Conservation (phyloP, 768 basidiomycete genomes). For the Piloderma croceum region DNA sequence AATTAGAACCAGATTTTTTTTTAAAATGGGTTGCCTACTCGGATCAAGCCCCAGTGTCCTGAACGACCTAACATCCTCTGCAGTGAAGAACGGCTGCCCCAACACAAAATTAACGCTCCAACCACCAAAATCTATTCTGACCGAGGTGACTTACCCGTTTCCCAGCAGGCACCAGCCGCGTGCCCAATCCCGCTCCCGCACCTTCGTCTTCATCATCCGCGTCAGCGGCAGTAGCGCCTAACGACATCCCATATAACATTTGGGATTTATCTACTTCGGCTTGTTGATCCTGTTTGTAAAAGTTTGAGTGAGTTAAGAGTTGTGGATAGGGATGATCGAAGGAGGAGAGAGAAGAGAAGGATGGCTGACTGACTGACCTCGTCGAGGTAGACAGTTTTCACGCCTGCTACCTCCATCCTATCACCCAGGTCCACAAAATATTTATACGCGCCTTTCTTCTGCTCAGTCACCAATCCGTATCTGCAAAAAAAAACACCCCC, state of each 20-base stretch:
- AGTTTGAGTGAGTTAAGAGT: background rate
- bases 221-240: conserved; percentile 31
- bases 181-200: conserved; percentile 32
- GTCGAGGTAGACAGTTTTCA: conserved; percentile 70
- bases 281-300: conserved; percentile 24
- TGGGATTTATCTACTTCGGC: conserved; percentile 30
- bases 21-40: conserved; percentile 39
- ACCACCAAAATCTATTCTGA: conserved; percentile 12
- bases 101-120: too few relatives aligned
- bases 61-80: conserved; percentile 78
- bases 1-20: background rate
- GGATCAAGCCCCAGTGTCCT: conserved; percentile 77
- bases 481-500: too few relatives aligned
- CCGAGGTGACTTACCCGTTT: conserved; percentile 38
- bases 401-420: conserved; percentile 68
- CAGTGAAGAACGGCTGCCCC: conserved; percentile 79
- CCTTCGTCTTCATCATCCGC: conserved; percentile 30
- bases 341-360: background rate
- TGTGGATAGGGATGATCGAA: background rate
- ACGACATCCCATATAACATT: conserved; percentile 35
- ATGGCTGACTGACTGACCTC: conserved; percentile 46
- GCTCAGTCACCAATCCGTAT: conserved; percentile 84
- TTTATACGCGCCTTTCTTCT: conserved; percentile 76
- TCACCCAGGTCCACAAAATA: conserved; percentile 80
- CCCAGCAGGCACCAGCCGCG: conserved; percentile 43